Percentiles rank a stretch among this genome's conserved stretches.
These are phyloP conservation scores for Apophysomyces sp. DNA, from an alignment of 371 early-diverging fungal species.

Conservation along the genomic window DNA sequence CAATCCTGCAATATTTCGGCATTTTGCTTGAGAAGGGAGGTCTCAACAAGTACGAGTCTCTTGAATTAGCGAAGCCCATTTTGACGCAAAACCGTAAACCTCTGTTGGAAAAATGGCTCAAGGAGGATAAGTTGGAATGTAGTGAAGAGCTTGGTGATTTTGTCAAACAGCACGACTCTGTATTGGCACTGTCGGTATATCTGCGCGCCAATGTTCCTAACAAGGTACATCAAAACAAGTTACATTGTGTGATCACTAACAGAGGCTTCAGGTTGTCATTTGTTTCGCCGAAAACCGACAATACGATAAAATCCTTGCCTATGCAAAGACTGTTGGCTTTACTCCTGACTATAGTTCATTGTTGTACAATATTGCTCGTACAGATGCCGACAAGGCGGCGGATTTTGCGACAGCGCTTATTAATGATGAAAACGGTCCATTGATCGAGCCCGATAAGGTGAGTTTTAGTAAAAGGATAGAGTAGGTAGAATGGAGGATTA, in stretches of 20 bases:
- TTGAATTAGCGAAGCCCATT: slow-evolving; percentile 93
- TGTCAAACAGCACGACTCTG: slow-evolving; percentile 87
- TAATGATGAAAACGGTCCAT: slow-evolving; percentile 81
- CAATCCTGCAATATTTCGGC: slow-evolving; percentile 97
- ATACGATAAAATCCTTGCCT: slow-evolving; percentile 93
- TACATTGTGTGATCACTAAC: neutral
- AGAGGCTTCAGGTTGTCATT: slow-evolving; percentile 59
- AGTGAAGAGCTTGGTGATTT: slow-evolving; percentile 98
- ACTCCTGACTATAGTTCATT: slow-evolving; percentile 90
- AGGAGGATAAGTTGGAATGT: slow-evolving; percentile 97
- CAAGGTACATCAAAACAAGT: slow-evolving; percentile 54
- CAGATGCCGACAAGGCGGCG: slow-evolving; percentile 90
- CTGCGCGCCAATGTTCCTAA: slow-evolving; percentile 90
- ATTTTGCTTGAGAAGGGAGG: slow-evolving; percentile 95
- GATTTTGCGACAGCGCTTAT: slow-evolving; percentile 91
- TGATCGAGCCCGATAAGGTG: slow-evolving; percentile 84
- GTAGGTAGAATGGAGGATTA: neutral
- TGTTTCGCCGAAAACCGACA: slow-evolving; percentile 98
- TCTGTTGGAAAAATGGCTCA: slow-evolving; percentile 96
- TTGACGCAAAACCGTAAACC: slow-evolving; percentile 92
- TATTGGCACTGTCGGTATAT: slow-evolving; percentile 92
- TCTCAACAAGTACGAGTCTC: slow-evolving; percentile 91
- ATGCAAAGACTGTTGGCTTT: slow-evolving; percentile 92
- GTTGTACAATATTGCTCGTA: slow-evolving; percentile 87
- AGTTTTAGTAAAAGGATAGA: neutral